phyloP scores from a whole-genome alignment of 345 rosid genomes.

The Pelargonium nanum region DNA sequence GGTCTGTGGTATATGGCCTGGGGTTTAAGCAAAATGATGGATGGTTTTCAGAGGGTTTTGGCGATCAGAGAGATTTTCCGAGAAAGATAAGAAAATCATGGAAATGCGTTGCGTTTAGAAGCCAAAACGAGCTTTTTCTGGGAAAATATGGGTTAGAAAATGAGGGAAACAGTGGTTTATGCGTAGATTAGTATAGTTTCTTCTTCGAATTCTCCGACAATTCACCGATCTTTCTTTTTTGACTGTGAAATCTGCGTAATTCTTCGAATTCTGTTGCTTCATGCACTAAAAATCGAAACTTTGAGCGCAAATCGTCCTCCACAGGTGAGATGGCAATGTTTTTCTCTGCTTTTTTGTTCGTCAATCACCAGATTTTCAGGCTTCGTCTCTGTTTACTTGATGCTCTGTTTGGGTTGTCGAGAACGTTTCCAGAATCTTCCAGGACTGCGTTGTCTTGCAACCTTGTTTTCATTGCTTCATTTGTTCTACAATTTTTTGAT shows the following conservation, averaged over 20 bases:
- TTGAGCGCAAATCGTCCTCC: slow-evolving; percentile 10
- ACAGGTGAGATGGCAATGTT: slow-evolving; percentile 23
- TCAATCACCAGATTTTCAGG: slow-evolving; percentile 6
- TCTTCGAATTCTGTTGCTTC: neutral
- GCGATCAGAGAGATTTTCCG: slow-evolving; percentile 17
- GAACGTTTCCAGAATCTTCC: neutral
- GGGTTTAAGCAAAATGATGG: slow-evolving; percentile 48
- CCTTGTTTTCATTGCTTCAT: neutral
- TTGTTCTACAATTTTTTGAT: slow-evolving; percentile 5
- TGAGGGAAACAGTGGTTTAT: slow-evolving; percentile 13
- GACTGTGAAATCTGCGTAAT: slow-evolving; percentile 14
- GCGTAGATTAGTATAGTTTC: slow-evolving; percentile 9
- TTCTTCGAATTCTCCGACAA: slow-evolving; percentile 9
- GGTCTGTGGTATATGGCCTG: slow-evolving; percentile 37
- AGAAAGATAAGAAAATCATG: slow-evolving; percentile 13
- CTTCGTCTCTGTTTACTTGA: neutral
- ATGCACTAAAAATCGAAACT: neutral
- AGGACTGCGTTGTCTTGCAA: neutral
- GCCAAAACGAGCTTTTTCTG: slow-evolving; percentile 16
- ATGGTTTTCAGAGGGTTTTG: slow-evolving; percentile 46
- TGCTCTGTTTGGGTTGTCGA: neutral
- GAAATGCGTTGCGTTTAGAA: slow-evolving; percentile 28
- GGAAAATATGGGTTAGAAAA: slow-evolving; percentile 37
- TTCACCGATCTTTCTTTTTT: slow-evolving; percentile 24
- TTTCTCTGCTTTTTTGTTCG: slow-evolving; percentile 6